Evolutionary conservation across 1,139 yeast genomes (phyloP).

Genomic region (Eremothecium cymbalariae): DNA sequence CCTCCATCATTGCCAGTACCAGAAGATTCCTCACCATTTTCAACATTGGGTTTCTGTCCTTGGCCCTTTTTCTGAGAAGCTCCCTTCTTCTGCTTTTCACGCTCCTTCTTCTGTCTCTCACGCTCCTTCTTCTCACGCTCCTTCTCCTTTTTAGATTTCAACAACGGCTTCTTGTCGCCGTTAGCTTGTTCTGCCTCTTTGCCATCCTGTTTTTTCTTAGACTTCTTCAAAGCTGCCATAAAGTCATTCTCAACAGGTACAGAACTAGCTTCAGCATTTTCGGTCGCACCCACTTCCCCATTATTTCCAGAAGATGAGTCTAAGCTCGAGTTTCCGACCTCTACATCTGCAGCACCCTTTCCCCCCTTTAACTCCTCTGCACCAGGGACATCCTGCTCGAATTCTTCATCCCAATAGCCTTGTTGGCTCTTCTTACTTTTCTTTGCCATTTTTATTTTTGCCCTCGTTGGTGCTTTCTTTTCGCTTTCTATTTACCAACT

Average conservation of each 20-base stretch:
- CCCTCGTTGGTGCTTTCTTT: not conserved
- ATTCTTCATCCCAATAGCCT: constrained; percentile 80
- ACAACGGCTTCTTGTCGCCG: constrained; percentile 45
- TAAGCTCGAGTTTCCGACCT: constrained; percentile 14
- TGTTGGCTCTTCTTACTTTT: constrained; percentile 44
- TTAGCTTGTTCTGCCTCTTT: constrained; percentile 37
- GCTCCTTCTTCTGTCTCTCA: constrained; percentile 91
- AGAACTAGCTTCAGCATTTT: constrained; percentile 26
- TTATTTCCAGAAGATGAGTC: constrained; percentile 33
- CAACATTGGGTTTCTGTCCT: constrained; percentile 37
- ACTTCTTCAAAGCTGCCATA: constrained; percentile 71
- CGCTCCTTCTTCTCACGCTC: constrained; percentile 96
- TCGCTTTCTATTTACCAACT: not conserved
- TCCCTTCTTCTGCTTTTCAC: constrained; percentile 80
- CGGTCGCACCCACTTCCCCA: constrained; percentile 35
- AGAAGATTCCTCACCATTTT: constrained; percentile 30
- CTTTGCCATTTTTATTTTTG: constrained; percentile 31
- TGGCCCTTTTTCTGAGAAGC: constrained; percentile 61
- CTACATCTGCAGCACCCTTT: constrained; percentile 16
- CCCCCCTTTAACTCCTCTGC: constrained; percentile 21
- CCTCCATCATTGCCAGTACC: constrained; percentile 24
- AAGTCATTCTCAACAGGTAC: constrained; percentile 47
- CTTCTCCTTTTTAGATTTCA: constrained; percentile 93
- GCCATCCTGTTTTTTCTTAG: constrained; percentile 68
- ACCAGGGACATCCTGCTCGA: constrained; percentile 48